phyloP scores from a whole-genome alignment of 345 rosid species.

The Heritiera fomes region DNA sequence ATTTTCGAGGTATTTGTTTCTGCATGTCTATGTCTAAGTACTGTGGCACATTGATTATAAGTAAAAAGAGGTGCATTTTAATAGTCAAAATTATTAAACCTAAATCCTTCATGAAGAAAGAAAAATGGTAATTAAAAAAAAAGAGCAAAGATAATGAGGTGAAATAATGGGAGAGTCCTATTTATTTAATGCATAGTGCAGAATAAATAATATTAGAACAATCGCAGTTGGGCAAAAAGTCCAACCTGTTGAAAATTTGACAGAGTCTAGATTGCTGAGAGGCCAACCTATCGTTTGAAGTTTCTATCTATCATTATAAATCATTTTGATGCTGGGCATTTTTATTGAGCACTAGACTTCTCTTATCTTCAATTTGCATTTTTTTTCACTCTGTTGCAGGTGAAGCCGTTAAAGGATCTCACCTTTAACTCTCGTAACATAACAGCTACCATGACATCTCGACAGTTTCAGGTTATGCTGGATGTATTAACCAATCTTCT shows the following conservation, averaged over 20 bases:
- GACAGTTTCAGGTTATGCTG: constrained; percentile 96
- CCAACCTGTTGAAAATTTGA: not conserved
- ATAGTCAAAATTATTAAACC: not conserved
- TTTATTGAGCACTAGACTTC: not conserved
- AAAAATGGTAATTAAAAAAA: not conserved
- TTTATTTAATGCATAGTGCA: not conserved
- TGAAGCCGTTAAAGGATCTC: constrained; percentile 97
- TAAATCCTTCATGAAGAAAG: constrained; percentile 2
- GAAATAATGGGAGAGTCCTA: not conserved
- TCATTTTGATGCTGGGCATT: not conserved
- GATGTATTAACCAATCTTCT: constrained; percentile 97
- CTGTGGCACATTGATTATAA: constrained; percentile 5
- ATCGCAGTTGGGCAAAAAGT: not conserved
- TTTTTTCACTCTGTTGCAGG: constrained; percentile 47
- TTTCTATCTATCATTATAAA: not conserved
- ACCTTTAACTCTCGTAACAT: constrained; percentile 80
- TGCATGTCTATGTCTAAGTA: not conserved
- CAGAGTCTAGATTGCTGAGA: not conserved
- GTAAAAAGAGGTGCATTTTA: not conserved
- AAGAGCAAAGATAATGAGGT: not conserved
- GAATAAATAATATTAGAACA: not conserved
- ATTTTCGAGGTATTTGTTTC: constrained; percentile 11
- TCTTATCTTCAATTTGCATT: constrained; percentile 10
- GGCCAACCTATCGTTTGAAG: not conserved
- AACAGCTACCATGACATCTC: constrained; percentile 95